Evolutionary conservation across 192 early-diverging fungal genomes (phyloP).

Genomic region (Piromyces finnis): DNA sequence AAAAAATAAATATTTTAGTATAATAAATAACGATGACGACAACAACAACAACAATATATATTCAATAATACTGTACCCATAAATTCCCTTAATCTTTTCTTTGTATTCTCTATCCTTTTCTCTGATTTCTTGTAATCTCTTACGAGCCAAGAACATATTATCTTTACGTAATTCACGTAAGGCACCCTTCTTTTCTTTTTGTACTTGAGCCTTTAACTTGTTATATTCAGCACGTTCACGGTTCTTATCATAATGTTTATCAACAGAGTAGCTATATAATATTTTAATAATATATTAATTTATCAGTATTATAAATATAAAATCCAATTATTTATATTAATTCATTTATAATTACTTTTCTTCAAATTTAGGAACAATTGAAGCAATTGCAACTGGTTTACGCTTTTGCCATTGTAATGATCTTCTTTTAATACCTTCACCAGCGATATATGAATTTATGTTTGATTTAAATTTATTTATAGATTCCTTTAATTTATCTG

Average conservation of each 20-base stretch:
- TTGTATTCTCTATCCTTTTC: constrained; percentile 71
- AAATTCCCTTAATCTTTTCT: constrained; percentile 73
- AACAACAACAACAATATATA: too few species aligned
- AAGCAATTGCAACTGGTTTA: constrained; percentile 67
- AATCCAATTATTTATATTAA: too few species aligned
- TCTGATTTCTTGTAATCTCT: constrained; percentile 42
- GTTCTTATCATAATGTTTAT: constrained; percentile 66
- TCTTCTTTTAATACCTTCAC: constrained; percentile 19
- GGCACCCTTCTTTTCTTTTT: constrained; percentile 87
- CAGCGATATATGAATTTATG: constrained; percentile 31
- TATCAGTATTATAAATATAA: too few species aligned
- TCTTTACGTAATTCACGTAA: constrained; percentile 91
- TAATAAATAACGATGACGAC: too few species aligned
- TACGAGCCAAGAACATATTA: constrained; percentile 62
- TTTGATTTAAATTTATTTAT: constrained; percentile 2
- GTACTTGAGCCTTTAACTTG: constrained; percentile 67
- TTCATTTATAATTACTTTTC: too few species aligned
- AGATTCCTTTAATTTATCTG: background rate
- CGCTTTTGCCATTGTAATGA: constrained; percentile 73
- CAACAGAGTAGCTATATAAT: constrained; percentile 81
- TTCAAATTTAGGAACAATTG: constrained; percentile 84
- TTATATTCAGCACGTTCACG: constrained; percentile 47
- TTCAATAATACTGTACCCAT: constrained; percentile 55
- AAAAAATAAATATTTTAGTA: too few species aligned
- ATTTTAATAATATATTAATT: too few species aligned